Base-by-base conservation (phyloP, 1,139 yeast genomes). In the Candida smagusa region DNA sequence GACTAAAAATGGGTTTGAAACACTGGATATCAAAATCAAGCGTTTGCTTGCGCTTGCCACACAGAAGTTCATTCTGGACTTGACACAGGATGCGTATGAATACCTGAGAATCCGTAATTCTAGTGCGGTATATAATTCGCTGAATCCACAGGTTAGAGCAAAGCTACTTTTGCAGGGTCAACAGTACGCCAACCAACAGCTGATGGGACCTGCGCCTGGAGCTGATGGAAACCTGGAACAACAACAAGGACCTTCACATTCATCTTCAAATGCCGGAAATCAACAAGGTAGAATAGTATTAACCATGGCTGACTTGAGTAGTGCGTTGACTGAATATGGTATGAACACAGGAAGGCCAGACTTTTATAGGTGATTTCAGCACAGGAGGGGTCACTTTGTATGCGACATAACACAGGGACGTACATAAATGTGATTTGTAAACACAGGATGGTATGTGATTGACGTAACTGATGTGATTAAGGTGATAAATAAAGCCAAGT, bases 61-160 rank as follows among this genome's bases (percentile, higher is more conserved):
- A 1, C 98, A 94, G 54, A 92, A 94, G 57, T 94, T 94, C 58
- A 77, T 94, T 25, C 81, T 92, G 43, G 98, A 92, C 57, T 83
- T 94, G 28, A 96, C 98, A 1, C 89, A 90, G 13, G 97, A 94
- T 59, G 97, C 98, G 0, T 92, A 88, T 58, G 98, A 94, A 56
- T 90, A 88, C 58, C 84, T 96, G 8, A 71, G 97, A 44, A 92
- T 94, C 49, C 74, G 97, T 43, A 86, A 90, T 19, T 74, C 89
- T 7, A 77, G 88, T 5, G 82, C 96, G 0, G 95, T 87, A 13
- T 84, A 87, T 51, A 82, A 84, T 50, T 81, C 95, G 1, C 74
- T 87, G 31, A 88, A 88, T 54, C 96, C 96, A 3, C 95, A 87
- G 56, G 84, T 82, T 0, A 69, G 96, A 49, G 95, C 96, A 0